Evolutionary conservation across 345 rosid species (phyloP).

Genomic region (Lagerstroemia speciosa): DNA sequence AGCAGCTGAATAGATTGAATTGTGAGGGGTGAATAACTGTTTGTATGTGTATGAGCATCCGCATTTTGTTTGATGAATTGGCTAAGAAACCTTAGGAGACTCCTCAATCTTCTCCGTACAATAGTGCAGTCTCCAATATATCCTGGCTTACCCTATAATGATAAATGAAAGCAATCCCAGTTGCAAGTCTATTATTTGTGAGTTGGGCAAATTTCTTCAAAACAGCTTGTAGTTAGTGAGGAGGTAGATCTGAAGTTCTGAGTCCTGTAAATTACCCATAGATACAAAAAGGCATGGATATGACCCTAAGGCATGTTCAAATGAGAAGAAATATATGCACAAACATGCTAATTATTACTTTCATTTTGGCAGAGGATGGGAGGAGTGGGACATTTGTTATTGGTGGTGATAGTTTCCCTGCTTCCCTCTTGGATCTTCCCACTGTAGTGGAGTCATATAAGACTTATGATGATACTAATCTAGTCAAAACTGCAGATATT

Average conservation of each 20-base stretch:
- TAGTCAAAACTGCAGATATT: constrained; percentile 87
- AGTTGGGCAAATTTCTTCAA: background rate
- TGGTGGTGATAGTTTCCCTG: constrained; percentile 34
- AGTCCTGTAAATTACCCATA: background rate
- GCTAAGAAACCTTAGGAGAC: background rate
- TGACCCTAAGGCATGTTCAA: background rate
- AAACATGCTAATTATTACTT: background rate
- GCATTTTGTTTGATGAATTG: background rate
- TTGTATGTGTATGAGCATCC: background rate
- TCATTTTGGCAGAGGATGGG: constrained; percentile 61
- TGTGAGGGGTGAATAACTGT: background rate
- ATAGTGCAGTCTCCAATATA: background rate
- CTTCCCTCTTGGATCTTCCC: constrained; percentile 62
- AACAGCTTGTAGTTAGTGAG: no score
- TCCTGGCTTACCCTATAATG: background rate
- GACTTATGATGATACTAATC: constrained; percentile 78
- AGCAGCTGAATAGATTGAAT: background rate
- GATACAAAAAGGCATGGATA: no score
- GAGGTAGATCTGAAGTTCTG: background rate
- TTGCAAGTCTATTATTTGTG: background rate
- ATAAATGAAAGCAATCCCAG: background rate
- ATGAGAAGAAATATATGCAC: background rate
- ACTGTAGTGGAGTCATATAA: constrained; percentile 87
- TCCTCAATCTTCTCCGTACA: background rate
- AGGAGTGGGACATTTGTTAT: constrained; percentile 72